A percentile compares a stretch with the other conserved stretches of the same genome.
Conservation (phyloP, 1,284 basidiomycete species). For the Sporisorium graminicola region DNA sequence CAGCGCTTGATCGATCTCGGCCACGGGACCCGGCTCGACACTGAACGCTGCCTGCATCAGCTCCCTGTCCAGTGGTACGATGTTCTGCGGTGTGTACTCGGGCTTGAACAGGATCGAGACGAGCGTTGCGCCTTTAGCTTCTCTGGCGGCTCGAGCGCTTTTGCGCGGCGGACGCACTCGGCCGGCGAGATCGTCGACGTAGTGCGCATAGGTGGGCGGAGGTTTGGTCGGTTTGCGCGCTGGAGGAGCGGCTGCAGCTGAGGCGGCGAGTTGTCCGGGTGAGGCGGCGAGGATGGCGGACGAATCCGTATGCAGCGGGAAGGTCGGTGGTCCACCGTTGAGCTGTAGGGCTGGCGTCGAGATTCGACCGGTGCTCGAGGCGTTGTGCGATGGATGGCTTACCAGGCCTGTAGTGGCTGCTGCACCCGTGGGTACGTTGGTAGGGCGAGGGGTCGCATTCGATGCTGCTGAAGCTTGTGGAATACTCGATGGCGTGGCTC, state of each 20-base stretch:
- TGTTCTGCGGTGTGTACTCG: slow-evolving; percentile 50
- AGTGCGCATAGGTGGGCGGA: slow-evolving; percentile 49
- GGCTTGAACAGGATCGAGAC: slow-evolving; percentile 49
- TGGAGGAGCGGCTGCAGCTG: slow-evolving; percentile 30
- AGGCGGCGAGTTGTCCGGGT: slow-evolving; percentile 34
- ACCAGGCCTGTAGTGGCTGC: slow-evolving; percentile 16
- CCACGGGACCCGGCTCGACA: slow-evolving; percentile 37
- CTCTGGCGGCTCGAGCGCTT: slow-evolving; percentile 19
- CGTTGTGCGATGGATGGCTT: slow-evolving; percentile 20
- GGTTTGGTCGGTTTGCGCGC: slow-evolving; percentile 43
- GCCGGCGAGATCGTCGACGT: slow-evolving; percentile 45
- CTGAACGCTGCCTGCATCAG: slow-evolving; percentile 45
- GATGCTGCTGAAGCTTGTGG: not conserved
- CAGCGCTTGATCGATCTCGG: slow-evolving; percentile 46
- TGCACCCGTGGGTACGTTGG: slow-evolving; percentile 8
- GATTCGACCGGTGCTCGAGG: slow-evolving; percentile 34
- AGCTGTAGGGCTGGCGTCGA: slow-evolving; percentile 42
- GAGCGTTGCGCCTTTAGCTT: slow-evolving; percentile 24
- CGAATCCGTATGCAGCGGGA: slow-evolving; percentile 39
- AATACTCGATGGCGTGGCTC: slow-evolving; percentile 15
- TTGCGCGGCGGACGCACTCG: slow-evolving; percentile 42
- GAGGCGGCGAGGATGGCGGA: slow-evolving; percentile 44
- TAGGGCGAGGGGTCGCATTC: slow-evolving; percentile 18
- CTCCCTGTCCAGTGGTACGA: slow-evolving; percentile 48
- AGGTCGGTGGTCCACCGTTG: slow-evolving; percentile 38